These are phyloP conservation scores for Limtongia smithiae DNA, from an alignment of 805 yeast species.

Conservation along the genomic window DNA sequence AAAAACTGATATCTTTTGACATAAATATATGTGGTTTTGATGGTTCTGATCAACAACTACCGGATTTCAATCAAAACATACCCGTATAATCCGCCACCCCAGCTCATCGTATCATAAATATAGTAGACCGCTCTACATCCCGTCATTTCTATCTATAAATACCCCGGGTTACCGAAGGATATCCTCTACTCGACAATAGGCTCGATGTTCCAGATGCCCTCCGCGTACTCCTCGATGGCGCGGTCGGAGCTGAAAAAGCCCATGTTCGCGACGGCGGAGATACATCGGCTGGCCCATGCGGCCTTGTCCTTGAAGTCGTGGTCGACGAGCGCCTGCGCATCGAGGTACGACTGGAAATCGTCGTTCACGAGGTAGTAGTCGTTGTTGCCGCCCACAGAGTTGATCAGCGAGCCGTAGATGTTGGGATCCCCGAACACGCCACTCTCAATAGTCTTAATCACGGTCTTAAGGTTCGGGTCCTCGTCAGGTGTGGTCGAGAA, in stretches of 20 bases:
- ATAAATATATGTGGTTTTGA: too few relatives aligned
- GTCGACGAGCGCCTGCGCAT: slow-evolving; percentile 76
- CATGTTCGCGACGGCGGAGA: slow-evolving; percentile 81
- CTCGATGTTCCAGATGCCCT: slow-evolving; percentile 87
- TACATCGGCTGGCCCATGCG: slow-evolving; percentile 73
- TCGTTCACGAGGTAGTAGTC: slow-evolving; percentile 85
- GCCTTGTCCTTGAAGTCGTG: slow-evolving; percentile 62
- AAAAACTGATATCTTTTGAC: too few relatives aligned
- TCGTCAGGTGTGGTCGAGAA: slow-evolving; percentile 56
- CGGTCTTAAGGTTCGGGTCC: slow-evolving; percentile 58
- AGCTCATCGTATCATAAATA: too few relatives aligned
- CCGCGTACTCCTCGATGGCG: slow-evolving; percentile 89
- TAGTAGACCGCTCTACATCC: too few relatives aligned
- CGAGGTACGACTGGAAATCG: slow-evolving; percentile 82
- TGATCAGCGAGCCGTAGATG: slow-evolving; percentile 61
- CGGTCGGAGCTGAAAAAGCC: slow-evolving; percentile 91
- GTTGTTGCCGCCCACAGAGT: slow-evolving; percentile 57
- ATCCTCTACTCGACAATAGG: slow-evolving; percentile 45
- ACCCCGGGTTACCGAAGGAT: too few relatives aligned
- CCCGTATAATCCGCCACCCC: too few relatives aligned
- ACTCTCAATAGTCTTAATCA: slow-evolving; percentile 60
- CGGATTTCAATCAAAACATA: too few relatives aligned
- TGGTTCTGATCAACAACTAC: too few relatives aligned
- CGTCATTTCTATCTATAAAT: too few relatives aligned
- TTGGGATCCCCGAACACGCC: slow-evolving; percentile 69